Conservation (phyloP, 352 stramenopile genomes). For the Phytophthora ramorum region DNA sequence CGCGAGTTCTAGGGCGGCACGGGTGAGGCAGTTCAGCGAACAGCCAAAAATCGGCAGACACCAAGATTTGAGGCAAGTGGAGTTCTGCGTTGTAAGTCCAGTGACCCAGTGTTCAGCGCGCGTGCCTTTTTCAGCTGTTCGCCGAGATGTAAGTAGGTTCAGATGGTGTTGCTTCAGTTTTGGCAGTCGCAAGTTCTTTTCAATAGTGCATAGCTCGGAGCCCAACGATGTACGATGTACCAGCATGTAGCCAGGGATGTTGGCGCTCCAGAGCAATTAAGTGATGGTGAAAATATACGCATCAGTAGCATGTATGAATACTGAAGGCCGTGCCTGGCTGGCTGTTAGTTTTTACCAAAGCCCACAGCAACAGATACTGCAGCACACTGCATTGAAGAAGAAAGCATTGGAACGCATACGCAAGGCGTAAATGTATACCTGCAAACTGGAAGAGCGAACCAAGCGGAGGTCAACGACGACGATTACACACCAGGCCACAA, state of each 20-base stretch:
- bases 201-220: slow-evolving; percentile 1
- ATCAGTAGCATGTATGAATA: slow-evolving; percentile 14
- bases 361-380: no score
- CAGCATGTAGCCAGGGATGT: slow-evolving; percentile 19
- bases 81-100: slow-evolving; percentile 21
- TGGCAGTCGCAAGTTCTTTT: slow-evolving; percentile 3
- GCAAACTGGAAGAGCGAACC: no score
- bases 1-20: slow-evolving; percentile 48
- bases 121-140: slow-evolving; percentile 9
- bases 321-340: neutral
- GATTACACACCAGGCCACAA: slow-evolving; percentile 48
- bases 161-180: slow-evolving; percentile 14
- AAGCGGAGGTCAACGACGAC: no score
- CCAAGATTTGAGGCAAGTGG: slow-evolving; percentile 12
- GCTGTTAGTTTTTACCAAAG: no score
- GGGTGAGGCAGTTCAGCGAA: neutral
- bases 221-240: slow-evolving; percentile 12
- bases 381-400: no score
- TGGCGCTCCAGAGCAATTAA: slow-evolving; percentile 15
- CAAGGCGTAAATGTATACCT: no score
- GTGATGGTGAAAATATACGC: slow-evolving; percentile 16
- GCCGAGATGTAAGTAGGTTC: slow-evolving; percentile 17
- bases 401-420: no score
- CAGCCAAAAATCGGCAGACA: slow-evolving; percentile 2
- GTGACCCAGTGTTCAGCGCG: slow-evolving; percentile 22